Conservation (phyloP, 176 grass and related monocot species). For the Oryza glumipatula region DNA sequence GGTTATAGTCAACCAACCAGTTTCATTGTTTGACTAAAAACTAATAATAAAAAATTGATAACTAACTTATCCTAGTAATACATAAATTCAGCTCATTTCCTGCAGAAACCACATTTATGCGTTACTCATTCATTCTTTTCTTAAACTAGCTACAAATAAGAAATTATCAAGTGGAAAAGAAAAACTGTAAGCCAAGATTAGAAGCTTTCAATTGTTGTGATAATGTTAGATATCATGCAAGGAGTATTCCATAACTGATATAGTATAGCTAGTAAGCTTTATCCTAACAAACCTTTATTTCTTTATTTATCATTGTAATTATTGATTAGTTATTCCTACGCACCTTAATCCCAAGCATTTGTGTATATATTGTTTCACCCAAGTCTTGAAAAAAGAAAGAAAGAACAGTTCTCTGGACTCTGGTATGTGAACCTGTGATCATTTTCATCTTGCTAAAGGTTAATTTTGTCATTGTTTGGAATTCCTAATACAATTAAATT, state of each 20-base stretch:
- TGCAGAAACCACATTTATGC: neutral
- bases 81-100: neutral
- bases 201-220: neutral
- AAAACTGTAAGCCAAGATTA: neutral
- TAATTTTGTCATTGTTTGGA: neutral
- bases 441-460: neutral
- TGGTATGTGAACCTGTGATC: neutral
- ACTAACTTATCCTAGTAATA: neutral
- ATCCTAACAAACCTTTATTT: neutral
- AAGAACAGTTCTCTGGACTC: too few relatives aligned
- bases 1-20: neutral
- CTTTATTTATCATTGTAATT: neutral
- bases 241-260: neutral
- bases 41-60: neutral
- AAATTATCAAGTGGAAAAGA: neutral
- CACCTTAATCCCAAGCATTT: neutral
- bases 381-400: too few relatives aligned
- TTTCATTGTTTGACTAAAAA: neutral
- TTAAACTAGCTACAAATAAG: constrained; percentile 16
- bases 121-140: neutral
- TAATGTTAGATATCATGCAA: neutral
- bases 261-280: neutral
- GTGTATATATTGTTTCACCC: neutral
- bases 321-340: neutral
- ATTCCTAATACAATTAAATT: neutral